Evolutionary conservation across 2,329 filamentous ascomycete species (phyloP).

Genomic region (Albifimbria verrucaria): DNA sequence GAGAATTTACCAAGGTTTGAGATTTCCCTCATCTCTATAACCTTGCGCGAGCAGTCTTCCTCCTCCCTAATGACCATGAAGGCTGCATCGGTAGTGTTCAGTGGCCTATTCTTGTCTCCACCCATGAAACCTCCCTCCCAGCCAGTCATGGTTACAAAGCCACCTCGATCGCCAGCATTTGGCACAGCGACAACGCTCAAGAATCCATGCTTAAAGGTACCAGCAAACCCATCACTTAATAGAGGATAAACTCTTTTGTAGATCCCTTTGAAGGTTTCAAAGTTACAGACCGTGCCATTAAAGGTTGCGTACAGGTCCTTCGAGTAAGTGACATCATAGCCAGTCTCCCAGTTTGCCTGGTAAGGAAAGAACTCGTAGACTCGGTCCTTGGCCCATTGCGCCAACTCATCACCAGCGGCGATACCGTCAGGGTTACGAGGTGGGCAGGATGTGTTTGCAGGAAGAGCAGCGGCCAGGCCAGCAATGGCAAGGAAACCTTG

Average conservation of each 20-base stretch:
- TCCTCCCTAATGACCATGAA: not conserved
- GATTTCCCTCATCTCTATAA: slow-evolving; percentile 1
- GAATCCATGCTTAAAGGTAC: not conserved
- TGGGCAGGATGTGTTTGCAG: too few relatives aligned
- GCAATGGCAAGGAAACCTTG: too few relatives aligned
- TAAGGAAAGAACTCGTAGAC: slow-evolving; percentile 3
- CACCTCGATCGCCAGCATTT: not conserved
- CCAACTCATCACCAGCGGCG: too few relatives aligned
- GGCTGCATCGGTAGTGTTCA: not conserved
- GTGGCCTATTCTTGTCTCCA: not conserved
- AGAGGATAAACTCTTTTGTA: not conserved
- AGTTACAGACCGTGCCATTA: not conserved
- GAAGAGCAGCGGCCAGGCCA: too few relatives aligned
- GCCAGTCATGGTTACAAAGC: slow-evolving; percentile 1
- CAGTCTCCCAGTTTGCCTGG: not conserved
- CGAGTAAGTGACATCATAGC: not conserved
- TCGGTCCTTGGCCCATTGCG: too few relatives aligned
- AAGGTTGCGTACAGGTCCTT: not conserved
- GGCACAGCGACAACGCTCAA: not conserved
- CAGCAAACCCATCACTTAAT: not conserved
- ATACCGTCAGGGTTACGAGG: too few relatives aligned
- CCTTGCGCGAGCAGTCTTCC: not conserved
- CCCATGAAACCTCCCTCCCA: slow-evolving; percentile 1
- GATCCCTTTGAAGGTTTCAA: not conserved
- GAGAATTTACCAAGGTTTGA: not conserved